phyloP scores from a whole-genome alignment of 2,329 filamentous ascomycete species.

The Xylaria sp. region DNA sequence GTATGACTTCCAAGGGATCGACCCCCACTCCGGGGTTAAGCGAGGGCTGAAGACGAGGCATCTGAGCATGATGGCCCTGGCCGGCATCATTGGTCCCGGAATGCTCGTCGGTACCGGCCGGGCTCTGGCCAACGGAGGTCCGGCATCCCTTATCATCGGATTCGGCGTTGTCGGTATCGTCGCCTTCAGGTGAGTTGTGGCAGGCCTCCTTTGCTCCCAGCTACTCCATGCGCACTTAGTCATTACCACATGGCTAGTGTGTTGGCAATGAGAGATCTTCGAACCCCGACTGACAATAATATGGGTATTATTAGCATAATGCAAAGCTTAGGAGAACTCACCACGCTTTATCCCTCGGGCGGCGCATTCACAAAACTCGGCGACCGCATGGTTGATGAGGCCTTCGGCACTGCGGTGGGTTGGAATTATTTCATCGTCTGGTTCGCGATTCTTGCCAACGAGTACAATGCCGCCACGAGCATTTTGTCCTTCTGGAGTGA shows the following conservation, averaged over 20 bases:
- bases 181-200: conserved; percentile 39
- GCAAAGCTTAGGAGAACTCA: conserved; percentile 70
- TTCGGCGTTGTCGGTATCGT: conserved; percentile 68
- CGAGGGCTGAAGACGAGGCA: conserved; percentile 61
- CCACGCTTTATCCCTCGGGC: conserved; percentile 65
- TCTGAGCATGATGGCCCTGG: conserved; percentile 60
- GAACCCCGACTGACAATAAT: conserved; percentile 6
- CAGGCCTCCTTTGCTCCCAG: conserved; percentile 23
- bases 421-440: conserved; percentile 66
- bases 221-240: not conserved
- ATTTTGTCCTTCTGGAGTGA: conserved; percentile 63
- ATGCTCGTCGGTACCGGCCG: conserved; percentile 67
- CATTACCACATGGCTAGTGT: no score
- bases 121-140: conserved; percentile 62
- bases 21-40: conserved; percentile 61
- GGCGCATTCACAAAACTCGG: conserved; percentile 67
- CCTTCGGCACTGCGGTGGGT: conserved; percentile 62
- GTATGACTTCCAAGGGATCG: conserved; percentile 42
- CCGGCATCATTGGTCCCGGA: conserved; percentile 62
- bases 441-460: conserved; percentile 55
- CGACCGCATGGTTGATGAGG: conserved; percentile 65
- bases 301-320: conserved; percentile 48
- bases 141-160: conserved; percentile 66
- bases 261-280: no score
- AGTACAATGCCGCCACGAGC: conserved; percentile 64